These are phyloP conservation scores for Triticum timopheevii DNA, from an alignment of 176 grass and related monocot genomes.

Conservation along the genomic window DNA sequence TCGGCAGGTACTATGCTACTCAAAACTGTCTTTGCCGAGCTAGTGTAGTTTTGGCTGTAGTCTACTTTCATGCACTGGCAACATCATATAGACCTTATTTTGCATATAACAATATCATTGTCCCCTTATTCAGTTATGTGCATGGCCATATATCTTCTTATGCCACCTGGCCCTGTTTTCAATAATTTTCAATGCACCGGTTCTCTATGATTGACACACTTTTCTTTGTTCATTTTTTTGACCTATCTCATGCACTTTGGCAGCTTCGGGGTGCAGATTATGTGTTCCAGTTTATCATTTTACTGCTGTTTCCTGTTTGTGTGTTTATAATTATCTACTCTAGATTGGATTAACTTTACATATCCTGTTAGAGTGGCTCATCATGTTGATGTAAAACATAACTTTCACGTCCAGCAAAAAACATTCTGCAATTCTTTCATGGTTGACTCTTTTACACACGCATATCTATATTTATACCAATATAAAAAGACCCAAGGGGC, in stretches of 20 bases:
- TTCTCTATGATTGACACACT: neutral
- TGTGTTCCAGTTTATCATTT: neutral
- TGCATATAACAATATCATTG: neutral
- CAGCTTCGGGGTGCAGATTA: neutral
- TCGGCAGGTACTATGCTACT: conserved; percentile 63
- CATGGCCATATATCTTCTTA: neutral
- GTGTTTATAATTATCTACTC: neutral
- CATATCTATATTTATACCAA: too few species aligned
- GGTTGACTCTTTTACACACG: neutral
- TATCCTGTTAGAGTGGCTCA: neutral
- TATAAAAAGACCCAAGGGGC: too few species aligned
- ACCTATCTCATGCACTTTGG: neutral
- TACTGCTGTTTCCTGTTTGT: neutral
- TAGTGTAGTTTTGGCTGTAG: neutral
- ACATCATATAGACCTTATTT: neutral
- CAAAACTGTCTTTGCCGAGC: neutral
- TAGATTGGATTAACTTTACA: neutral
- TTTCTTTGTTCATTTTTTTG: neutral
- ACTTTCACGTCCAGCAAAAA: neutral
- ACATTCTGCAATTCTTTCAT: neutral
- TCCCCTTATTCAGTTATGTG: neutral
- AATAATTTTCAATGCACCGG: neutral
- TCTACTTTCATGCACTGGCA: neutral
- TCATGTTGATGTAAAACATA: neutral
- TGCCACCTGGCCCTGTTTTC: neutral